Evolutionary conservation across 2,329 filamentous ascomycete species (phyloP), one percentile per base, ranked within the genome.

Genomic region (Ilyonectria robusta): DNA sequence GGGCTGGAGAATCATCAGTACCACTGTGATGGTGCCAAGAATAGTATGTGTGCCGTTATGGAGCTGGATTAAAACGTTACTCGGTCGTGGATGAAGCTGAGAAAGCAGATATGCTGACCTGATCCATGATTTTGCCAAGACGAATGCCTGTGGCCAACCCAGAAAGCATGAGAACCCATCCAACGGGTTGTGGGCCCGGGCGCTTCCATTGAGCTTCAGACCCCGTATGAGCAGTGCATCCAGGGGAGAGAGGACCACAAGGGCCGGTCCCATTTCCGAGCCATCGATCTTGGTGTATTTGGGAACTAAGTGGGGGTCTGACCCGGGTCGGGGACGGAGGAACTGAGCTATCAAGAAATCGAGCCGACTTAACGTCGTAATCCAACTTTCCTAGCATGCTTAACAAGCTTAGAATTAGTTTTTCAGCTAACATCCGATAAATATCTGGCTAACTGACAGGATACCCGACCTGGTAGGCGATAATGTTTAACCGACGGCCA

Each of bases 111-210:
- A 21, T 21, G 9, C 40, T 6, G 3, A 51, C 57, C 1, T 7
- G 8, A 23, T 51, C 57, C 11, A 51, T 37, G 26, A 59, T 50
- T n/a, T 59, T 59, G 3, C 57, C 57, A 2, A 51, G 23, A 2
- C 57, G 57, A 9, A 59, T 50, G 6, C 57, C 57, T 13, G 46
- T 51, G 31, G n/a, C 57, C 4, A 48, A 35, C 15, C 57, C 56
- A 19, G 46, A 21, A 23, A 51, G 13, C 31, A 59, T 59, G 56
- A 59, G 56, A n/a, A 37, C 21, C 11, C 26, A 59, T 0, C 56
- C 56, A 40, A 59, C 17, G 8, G 51, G 21, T 50, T 59, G 17
- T 59, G 56, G 15, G 56, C 46, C 56, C 56, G 51, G 37, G 51
- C 48, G 7, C 42, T 33, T 31, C 56, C 56, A 21, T 51, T 59